Base-by-base conservation (phyloP, 1,139 yeast species). In the Torulaspora globosa region DNA sequence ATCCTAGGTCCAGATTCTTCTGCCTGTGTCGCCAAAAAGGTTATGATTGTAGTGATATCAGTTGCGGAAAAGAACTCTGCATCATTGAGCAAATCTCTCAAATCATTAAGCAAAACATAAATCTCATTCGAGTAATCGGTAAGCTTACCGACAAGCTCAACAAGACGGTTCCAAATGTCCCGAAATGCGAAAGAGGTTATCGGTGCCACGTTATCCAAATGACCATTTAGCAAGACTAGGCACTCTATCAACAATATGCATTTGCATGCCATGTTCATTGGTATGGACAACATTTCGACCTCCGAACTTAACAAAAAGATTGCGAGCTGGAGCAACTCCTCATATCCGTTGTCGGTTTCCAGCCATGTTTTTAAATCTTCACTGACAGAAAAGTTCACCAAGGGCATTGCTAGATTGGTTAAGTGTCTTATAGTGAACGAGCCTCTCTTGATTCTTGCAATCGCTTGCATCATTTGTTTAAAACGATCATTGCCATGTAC, bases 371-470 rank as follows among this genome's bases (percentile, higher is more conserved):
- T 26, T 24, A 62, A 38, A 5, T 40, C 35, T 5, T 44, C 38
- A 33, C 56, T 36, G 9, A 36, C 19, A 23, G 43, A 39, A 18
- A 46, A 52, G 1, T 36, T 28, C 2, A 59, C 35, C n/a, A 63
- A 42, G 3, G 60, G 54, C 26, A 44, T 54, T 8, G 60, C 44
- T 12, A 62, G 39, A 30, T 52, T 49, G 31, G 56, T 55, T 27
- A 63, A 36, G 48, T 63, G 64, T 36, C 50, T 59, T 40, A 57
- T 52, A 1, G 63, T 52, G 46, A 63, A 63, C 0, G 65, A 54
- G 1, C 60, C 56, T 21, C 53, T 52, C 36, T 57, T 51, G 1
- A 60, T 57, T 38, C 60, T 51, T n/a, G 43, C 41, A 2, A 58
- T 48, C 3, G 58, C 59, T 24, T 50, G 48, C 24, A 41, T 29